These are phyloP conservation scores for Takashimella koratensis DNA, from an alignment of 1,284 basidiomycete species.

Conservation along the genomic window DNA sequence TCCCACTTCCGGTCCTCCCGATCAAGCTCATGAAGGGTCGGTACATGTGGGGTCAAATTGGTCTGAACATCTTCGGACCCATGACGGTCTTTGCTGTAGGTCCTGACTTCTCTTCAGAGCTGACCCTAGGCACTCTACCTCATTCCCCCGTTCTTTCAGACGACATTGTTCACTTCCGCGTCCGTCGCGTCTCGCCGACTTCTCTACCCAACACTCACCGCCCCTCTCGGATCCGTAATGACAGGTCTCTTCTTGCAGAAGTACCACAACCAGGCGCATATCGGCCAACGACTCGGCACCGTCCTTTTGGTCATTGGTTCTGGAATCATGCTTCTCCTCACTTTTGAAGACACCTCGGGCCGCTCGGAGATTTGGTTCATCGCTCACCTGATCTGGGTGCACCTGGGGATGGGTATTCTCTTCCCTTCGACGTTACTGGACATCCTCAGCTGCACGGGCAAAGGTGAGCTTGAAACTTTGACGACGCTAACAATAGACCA, in stretches of 20 bases:
- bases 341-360: conserved; percentile 9
- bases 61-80: conserved; percentile 21
- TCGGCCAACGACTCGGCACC: conserved; percentile 13
- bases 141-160: conserved; percentile 23
- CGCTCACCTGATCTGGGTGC: conserved; percentile 17
- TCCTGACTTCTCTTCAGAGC: background rate
- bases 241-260: conserved; percentile 21
- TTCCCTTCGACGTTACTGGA: conserved; percentile 24
- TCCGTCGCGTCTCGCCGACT: conserved; percentile 18
- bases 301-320: conserved; percentile 10
- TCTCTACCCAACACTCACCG: conserved; percentile 24
- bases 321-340: conserved; percentile 9
- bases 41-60: conserved; percentile 19
- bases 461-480: conserved; percentile 8
- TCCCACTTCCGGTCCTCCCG: conserved; percentile 18
- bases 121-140: conserved; percentile 11
- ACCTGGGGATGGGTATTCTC: conserved; percentile 23
- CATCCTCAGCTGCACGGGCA: conserved; percentile 16
- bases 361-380: conserved; percentile 15
- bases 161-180: conserved; percentile 17
- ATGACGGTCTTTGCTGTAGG: conserved; percentile 20
- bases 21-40: conserved; percentile 11
- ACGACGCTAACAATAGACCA: conserved; percentile 11
- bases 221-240: conserved; percentile 19
- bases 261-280: conserved; percentile 5